Evolutionary conservation across 139 green algal species (phyloP).

Genomic region (Chlamydomonas sphaeroides): DNA sequence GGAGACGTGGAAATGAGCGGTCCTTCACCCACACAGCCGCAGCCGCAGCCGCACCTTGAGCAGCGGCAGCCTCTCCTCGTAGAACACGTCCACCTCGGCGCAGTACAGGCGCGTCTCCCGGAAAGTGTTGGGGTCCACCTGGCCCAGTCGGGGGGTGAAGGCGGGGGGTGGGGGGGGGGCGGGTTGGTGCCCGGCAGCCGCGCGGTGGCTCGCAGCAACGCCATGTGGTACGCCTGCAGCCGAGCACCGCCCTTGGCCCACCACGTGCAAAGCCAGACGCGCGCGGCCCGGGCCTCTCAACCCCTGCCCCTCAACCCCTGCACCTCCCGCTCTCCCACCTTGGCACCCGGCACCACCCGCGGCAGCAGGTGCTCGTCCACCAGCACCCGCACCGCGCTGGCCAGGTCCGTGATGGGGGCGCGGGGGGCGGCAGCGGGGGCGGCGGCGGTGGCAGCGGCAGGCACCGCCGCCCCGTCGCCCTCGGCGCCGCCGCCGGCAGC

Average conservation of each 20-base stretch:
- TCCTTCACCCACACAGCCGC: not conserved
- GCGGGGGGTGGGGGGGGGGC: too few relatives aligned
- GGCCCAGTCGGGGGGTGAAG: not conserved
- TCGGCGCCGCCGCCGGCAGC: not conserved
- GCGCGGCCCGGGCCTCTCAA: too few relatives aligned
- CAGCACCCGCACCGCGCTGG: conserved; percentile 28
- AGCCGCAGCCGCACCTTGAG: conserved; percentile 10
- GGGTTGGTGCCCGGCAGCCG: too few relatives aligned
- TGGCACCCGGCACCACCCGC: conserved; percentile 31
- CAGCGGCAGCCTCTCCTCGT: conserved; percentile 35
- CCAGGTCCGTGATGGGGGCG: not conserved
- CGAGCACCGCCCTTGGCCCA: too few relatives aligned
- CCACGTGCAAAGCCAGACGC: too few relatives aligned
- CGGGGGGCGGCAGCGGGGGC: too few relatives aligned
- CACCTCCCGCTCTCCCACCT: conserved; percentile 6
- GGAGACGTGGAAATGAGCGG: too few relatives aligned
- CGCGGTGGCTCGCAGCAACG: too few relatives aligned
- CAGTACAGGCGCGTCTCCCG: conserved; percentile 58
- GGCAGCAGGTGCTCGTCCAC: conserved; percentile 51
- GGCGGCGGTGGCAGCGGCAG: not conserved
- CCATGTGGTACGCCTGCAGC: too few relatives aligned
- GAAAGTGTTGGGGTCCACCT: conserved; percentile 54
- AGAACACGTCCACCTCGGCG: conserved; percentile 57
- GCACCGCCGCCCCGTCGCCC: not conserved
- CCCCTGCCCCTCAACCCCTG: too few relatives aligned